phyloP scores from a whole-genome alignment of 2,329 filamentous ascomycete species.

The Colletotrichum chrysophilum region DNA sequence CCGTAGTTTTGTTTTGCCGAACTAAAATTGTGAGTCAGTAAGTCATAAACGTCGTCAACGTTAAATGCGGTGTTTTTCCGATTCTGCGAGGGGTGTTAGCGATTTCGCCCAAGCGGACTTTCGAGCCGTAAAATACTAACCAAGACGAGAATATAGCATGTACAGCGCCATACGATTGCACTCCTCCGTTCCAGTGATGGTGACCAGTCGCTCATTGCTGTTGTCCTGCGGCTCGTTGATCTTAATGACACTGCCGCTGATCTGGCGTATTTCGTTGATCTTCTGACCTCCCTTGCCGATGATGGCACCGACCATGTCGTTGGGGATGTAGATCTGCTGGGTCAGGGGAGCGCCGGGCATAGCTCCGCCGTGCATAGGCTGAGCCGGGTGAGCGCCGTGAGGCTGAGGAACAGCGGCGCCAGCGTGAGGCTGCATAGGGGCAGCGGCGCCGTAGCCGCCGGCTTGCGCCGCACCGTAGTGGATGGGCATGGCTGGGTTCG shows the following conservation, averaged over 20 bases:
- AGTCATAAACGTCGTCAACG: constrained; percentile 23
- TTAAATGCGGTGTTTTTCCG: constrained; percentile 51
- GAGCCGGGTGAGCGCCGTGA: constrained; percentile 61
- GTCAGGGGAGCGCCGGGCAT: constrained; percentile 85
- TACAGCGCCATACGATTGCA: constrained; percentile 99
- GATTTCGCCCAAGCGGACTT: background rate
- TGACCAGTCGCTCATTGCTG: constrained; percentile 96
- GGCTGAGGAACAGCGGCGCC: constrained; percentile 61
- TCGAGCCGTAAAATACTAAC: constrained; percentile 55
- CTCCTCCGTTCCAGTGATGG: constrained; percentile 96
- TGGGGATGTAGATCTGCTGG: constrained; percentile 98
- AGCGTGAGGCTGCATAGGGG: constrained; percentile 79
- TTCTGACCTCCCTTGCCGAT: constrained; percentile 98
- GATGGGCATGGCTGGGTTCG: constrained; percentile 69
- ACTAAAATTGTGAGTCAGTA: constrained; percentile 24
- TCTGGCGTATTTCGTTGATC: constrained; percentile 98
- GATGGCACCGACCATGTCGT: constrained; percentile 99
- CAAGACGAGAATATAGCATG: constrained; percentile 97
- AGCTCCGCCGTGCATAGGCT: constrained; percentile 70
- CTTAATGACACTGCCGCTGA: constrained; percentile 98
- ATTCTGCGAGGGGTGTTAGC: constrained; percentile 41
- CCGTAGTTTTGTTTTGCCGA: constrained; percentile 22
- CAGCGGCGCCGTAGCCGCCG: constrained; percentile 77
- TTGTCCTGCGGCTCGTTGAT: constrained; percentile 99
- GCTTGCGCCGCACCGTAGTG: constrained; percentile 75